A percentile compares a stretch with the other conserved stretches of the same genome.
Conservation (phyloP, 345 rosid species). For the Pugionium cornutum region DNA sequence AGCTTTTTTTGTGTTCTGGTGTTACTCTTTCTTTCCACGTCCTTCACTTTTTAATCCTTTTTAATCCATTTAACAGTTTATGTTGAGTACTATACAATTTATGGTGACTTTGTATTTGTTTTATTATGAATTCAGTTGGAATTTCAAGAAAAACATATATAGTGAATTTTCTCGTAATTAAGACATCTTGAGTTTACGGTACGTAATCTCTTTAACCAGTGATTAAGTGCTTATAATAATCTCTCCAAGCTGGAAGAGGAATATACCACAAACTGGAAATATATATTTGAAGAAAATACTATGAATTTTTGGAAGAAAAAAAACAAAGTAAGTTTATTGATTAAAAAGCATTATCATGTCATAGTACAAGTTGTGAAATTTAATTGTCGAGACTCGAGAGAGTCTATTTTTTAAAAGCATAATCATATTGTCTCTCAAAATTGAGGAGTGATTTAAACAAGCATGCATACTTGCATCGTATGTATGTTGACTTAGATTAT, state of each 20-base stretch:
- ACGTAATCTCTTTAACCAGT: slow-evolving; percentile 15
- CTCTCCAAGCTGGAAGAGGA: slow-evolving; percentile 9
- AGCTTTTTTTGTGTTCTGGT: slow-evolving; percentile 4
- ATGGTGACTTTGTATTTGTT: neutral
- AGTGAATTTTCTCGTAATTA: neutral
- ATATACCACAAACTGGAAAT: slow-evolving; percentile 3
- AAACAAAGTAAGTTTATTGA: slow-evolving; percentile 9
- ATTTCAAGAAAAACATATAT: neutral
- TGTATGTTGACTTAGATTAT: slow-evolving; percentile 8
- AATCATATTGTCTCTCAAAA: slow-evolving; percentile 39
- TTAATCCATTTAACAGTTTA: neutral
- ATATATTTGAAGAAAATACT: neutral
- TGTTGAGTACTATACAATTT: slow-evolving; percentile 17
- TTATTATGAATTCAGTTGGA: neutral
- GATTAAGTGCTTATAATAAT: neutral
- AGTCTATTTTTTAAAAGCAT: slow-evolving; percentile 1
- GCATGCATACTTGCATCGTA: slow-evolving; percentile 31
- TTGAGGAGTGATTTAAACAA: slow-evolving; percentile 26
- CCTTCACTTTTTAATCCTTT: neutral
- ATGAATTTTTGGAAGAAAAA: slow-evolving; percentile 25
- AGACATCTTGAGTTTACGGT: slow-evolving; percentile 34
- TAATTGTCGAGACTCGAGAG: slow-evolving; percentile 30
- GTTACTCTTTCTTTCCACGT: slow-evolving; percentile 18
- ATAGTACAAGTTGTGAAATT: slow-evolving; percentile 17
- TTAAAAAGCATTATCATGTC: slow-evolving; percentile 24